Evolutionary conservation across 148 eudicot genomes (phyloP).

Genomic region (Camellia granthamiana): DNA sequence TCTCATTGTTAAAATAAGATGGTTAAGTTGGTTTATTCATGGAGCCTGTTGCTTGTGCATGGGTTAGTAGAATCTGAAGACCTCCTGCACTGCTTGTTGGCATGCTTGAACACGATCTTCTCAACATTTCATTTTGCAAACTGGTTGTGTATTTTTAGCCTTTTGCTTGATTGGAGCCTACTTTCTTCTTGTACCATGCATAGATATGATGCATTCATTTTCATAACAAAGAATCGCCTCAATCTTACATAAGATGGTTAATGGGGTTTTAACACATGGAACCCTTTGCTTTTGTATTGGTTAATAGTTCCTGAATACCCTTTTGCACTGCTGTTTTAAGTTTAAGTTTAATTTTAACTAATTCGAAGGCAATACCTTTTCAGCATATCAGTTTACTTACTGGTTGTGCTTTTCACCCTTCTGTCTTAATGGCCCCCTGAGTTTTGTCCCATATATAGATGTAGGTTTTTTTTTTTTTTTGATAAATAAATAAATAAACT

Average conservation of each 20-base stretch:
- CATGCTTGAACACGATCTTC: no score
- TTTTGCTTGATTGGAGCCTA: background rate
- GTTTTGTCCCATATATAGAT: background rate
- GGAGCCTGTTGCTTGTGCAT: background rate
- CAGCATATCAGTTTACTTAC: background rate
- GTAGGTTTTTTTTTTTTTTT: background rate
- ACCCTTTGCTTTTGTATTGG: background rate
- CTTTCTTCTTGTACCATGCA: background rate
- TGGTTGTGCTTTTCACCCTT: background rate
- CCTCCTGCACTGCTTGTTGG: background rate
- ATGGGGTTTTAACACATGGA: background rate
- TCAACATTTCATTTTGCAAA: background rate
- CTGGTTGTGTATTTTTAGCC: background rate
- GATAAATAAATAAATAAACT: no score
- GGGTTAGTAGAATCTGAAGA: background rate
- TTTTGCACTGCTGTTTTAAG: background rate
- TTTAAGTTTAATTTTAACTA: background rate
- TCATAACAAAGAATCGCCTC: background rate
- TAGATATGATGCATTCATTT: background rate
- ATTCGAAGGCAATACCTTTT: background rate
- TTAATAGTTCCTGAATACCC: slow-evolving; percentile 2
- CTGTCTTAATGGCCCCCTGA: background rate
- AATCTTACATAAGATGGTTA: background rate
- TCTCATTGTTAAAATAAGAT: background rate
- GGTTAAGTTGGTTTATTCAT: background rate